Base-by-base conservation (phyloP, 495 filamentous ascomycete genomes). In the Daldinia grandis region DNA sequence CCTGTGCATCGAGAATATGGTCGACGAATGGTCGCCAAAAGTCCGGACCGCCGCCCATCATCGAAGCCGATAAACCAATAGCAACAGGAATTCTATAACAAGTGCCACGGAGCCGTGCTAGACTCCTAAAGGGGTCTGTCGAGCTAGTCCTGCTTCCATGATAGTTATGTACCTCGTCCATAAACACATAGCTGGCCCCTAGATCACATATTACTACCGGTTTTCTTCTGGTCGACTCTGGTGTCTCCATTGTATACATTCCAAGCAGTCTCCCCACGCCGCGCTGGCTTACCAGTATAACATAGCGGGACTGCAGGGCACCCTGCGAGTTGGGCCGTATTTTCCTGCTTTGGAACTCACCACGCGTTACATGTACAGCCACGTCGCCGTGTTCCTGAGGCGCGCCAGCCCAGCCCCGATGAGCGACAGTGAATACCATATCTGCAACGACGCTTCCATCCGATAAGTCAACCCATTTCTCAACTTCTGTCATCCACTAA, bases 161-260 rank as follows among this genome's bases (percentile, higher is more conserved):
- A 25, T 68, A 68, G 0, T 10, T 8, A 6, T 68, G 65, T 7
- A 62, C 50, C 27, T 68, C 65, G n/a, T 68, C 65, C 49, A 68
- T 56, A 9, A 68, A 62, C 9, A 62, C 15, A 8, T 57, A 57
- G 12, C 50, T 56, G 9, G 31, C 50, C 7, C 7, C 58, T 2
- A 67, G 37, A 5, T n/a, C 8, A 27, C 17, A 24, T 24, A 27
- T 15, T 9, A 8, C 7, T 28, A 4, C 0, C 0, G 40, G 15
- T 19, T n/a, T 47, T 21, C 17, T 47, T 47, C n/a, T 21, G 40
- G 0, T 21, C 19, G 40, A 5, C 7, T 35, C 40, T 1, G 6
- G 0, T 47, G 19, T 47, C 0, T 17, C n/a, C 9, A 10, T 9
- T 19, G 3, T 21, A 47, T n/a, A 21, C n/a, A 1, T 1, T 9